Evolutionary conservation across 805 yeast species (phyloP), one percentile per base, ranked within the genome.

Genomic region (Metschnikowia amazonensis): DNA sequence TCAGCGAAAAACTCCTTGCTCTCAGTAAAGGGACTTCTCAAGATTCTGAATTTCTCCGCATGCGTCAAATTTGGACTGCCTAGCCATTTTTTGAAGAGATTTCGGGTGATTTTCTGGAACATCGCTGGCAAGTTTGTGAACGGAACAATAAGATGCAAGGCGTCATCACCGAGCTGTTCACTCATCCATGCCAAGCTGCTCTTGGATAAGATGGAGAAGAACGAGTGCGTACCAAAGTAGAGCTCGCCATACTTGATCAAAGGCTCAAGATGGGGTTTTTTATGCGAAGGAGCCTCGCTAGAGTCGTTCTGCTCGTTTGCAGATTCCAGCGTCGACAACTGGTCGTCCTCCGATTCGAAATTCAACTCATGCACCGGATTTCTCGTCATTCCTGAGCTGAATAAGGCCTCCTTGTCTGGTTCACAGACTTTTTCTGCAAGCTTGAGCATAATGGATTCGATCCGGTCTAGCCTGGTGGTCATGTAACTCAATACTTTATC

Each of bases 221-320:
- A 59, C 13, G 74, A 67, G 46, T 70, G 75, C 23, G 64, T 53
- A 6, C 72, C 74, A 31, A 62, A 59, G 44, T 57, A 70, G 24
- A 62, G 60, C 38, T 46, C 50, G 10, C 33, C 45, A 6, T 23
- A 38, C 38, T 44, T 44, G 27, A 39, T 39, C 28, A 30, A 30
- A 9, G 42, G 42, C 35, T 30, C 35, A 14, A 30, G 36, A 13
- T 23, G 11, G 3, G 34, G 27, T 11, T 28, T 30, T 18, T 39
- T 31, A 8, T 21, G 17, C 7, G 20, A 13, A 13, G 7, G 2
- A 8, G 21, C 7, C 2, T 20, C 36, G 2, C 27, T 3, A 8
- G 35, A 16, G 3, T 16, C n/a, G 5, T 31, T 31, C 16, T 31
- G 28, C 3, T 39, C 29, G 9, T 9, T 11, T 8, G 10, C 16